phyloP scores from a whole-genome alignment of 176 grass and related monocot species.

The Eragrostis curvula region DNA sequence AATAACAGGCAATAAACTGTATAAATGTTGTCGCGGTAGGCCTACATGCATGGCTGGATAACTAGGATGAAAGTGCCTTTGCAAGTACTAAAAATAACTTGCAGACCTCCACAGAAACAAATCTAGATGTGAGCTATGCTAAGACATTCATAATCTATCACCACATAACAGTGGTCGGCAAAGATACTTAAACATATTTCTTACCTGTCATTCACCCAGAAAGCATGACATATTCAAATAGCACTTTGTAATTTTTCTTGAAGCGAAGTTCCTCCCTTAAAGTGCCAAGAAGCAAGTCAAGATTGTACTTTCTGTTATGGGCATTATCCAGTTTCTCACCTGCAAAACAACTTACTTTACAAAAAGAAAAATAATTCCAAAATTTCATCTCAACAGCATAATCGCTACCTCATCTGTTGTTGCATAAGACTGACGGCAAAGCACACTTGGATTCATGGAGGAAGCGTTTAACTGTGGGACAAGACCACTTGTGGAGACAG shows the following conservation, averaged over 20 bases:
- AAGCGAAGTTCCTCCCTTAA: slow-evolving; percentile 66
- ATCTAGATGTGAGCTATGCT: background rate
- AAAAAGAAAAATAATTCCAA: slow-evolving; percentile 12
- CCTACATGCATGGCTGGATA: slow-evolving; percentile 6
- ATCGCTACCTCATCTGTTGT: slow-evolving; percentile 88
- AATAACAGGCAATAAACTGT: background rate
- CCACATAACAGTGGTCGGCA: background rate
- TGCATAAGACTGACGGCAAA: slow-evolving; percentile 91
- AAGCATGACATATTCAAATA: slow-evolving; percentile 99
- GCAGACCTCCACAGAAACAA: slow-evolving; percentile 8
- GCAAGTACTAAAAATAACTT: background rate
- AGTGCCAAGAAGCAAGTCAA: slow-evolving; percentile 76
- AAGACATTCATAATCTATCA: slow-evolving; percentile 15
- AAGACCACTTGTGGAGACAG: slow-evolving; percentile 90
- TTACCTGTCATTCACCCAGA: slow-evolving; percentile 92
- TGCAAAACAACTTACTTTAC: slow-evolving; percentile 46
- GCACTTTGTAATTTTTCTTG: slow-evolving; percentile 69
- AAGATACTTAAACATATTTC: slow-evolving; percentile 1
- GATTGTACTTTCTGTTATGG: slow-evolving; percentile 91
- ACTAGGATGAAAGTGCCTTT: background rate
- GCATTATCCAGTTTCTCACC: slow-evolving; percentile 99
- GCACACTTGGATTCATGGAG: slow-evolving; percentile 78
- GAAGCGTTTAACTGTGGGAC: slow-evolving; percentile 85
- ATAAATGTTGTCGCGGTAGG: background rate
- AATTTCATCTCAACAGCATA: slow-evolving; percentile 26